These are phyloP conservation scores for Metarhizium robertsii DNA, from an alignment of 2,329 filamentous ascomycete species.

Conservation along the genomic window DNA sequence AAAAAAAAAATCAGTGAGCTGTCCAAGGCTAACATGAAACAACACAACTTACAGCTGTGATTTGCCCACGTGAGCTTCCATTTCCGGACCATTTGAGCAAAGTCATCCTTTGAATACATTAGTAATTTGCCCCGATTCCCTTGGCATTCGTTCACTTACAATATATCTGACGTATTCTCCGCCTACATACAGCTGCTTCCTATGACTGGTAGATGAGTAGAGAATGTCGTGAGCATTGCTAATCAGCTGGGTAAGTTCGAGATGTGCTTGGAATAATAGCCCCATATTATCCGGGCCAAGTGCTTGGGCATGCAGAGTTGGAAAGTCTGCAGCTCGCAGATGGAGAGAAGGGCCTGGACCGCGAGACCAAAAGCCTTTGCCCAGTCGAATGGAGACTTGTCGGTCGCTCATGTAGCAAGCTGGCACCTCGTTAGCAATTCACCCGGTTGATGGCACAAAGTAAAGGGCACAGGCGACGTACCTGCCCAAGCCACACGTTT, in stretches of 20 bases:
- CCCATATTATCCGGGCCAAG: conserved; percentile 58
- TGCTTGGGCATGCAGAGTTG: conserved; percentile 49
- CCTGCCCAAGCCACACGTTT: conserved; percentile 61
- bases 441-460: not conserved
- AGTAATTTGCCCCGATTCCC: not conserved
- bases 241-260: conserved; percentile 64
- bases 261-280: conserved; percentile 59
- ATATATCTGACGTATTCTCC: conserved; percentile 69
- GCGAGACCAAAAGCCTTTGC: conserved; percentile 65
- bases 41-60: conserved; percentile 42
- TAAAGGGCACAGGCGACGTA: conserved; percentile 10
- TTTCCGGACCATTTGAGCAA: conserved; percentile 55
- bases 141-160: conserved; percentile 12
- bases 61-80: conserved; percentile 66
- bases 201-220: conserved; percentile 61
- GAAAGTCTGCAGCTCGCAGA: conserved; percentile 57
- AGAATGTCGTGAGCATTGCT: conserved; percentile 66
- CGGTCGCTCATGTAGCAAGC: conserved; percentile 58
- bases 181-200: conserved; percentile 59
- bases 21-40: not conserved
- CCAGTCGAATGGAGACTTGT: conserved; percentile 61
- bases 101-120: conserved; percentile 43
- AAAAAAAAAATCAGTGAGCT: not conserved
- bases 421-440: conserved; percentile 6
- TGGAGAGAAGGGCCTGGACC: conserved; percentile 59